Conservation (phyloP, 805 yeast genomes). For the Sugiyamaella americana region DNA sequence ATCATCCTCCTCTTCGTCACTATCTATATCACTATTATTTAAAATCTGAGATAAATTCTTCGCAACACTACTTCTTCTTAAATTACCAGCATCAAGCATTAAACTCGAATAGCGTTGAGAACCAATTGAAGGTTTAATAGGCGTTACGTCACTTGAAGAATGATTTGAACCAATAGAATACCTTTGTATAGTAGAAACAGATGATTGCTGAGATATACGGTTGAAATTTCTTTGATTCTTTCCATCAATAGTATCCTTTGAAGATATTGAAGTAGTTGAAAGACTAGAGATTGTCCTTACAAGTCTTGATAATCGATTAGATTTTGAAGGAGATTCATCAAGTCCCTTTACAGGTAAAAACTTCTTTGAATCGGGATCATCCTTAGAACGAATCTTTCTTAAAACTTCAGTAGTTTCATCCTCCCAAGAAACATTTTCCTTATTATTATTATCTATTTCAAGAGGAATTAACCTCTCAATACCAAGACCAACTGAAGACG, state of each 20-base stretch:
- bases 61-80: slow-evolving; percentile 8
- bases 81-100: not conserved
- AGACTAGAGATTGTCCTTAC: slow-evolving; percentile 12
- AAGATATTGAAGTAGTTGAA: slow-evolving; percentile 19
- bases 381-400: slow-evolving; percentile 15
- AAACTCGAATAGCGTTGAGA: not conserved
- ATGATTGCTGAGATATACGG: slow-evolving; percentile 12
- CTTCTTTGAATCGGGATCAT: slow-evolving; percentile 12
- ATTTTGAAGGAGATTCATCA: slow-evolving; percentile 4
- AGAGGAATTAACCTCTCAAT: not conserved
- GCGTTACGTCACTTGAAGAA: slow-evolving; percentile 1
- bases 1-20: slow-evolving; percentile 2
- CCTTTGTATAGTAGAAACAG: slow-evolving; percentile 15
- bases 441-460: slow-evolving; percentile 10
- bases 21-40: not conserved
- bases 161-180: slow-evolving; percentile 10
- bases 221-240: slow-evolving; percentile 1
- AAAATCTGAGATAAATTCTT: slow-evolving; percentile 6
- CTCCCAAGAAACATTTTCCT: slow-evolving; percentile 16
- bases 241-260: slow-evolving; percentile 17
- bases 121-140: not conserved
- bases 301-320: slow-evolving; percentile 7
- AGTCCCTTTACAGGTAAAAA: slow-evolving; percentile 1
- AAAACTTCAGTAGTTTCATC: slow-evolving; percentile 18
- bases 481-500: not conserved